Conservation (phyloP, 1,139 yeast genomes). For the Komagataea norvegica region DNA sequence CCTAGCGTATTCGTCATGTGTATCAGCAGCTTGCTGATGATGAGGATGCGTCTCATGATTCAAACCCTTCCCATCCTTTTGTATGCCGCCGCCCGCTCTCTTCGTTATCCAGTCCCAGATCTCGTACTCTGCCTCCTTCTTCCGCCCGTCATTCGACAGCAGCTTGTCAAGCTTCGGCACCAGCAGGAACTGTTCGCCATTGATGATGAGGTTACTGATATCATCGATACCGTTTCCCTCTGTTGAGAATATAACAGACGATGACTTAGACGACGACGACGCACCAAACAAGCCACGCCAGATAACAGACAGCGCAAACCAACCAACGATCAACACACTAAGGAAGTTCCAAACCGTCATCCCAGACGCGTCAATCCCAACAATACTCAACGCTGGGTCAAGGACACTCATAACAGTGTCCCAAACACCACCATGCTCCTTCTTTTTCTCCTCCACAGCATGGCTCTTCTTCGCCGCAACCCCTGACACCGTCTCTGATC, state of each 20-base stretch:
- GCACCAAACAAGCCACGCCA: slow-evolving; percentile 9
- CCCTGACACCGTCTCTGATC: slow-evolving; percentile 19
- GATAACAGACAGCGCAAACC: slow-evolving; percentile 21
- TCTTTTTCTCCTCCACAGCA: slow-evolving; percentile 7
- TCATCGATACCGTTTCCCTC: too few species aligned
- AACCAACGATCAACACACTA: background rate
- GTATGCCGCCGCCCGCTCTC: slow-evolving; percentile 36
- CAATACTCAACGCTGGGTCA: slow-evolving; percentile 5
- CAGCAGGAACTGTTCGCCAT: slow-evolving; percentile 41
- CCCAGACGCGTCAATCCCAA: background rate
- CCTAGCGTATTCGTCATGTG: slow-evolving; percentile 13
- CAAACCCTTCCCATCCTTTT: too few species aligned
- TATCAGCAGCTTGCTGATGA: slow-evolving; percentile 14
- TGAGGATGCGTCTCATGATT: too few species aligned
- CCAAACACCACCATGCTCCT: slow-evolving; percentile 10
- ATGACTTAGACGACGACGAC: too few species aligned
- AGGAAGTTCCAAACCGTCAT: background rate
- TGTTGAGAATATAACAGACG: too few species aligned
- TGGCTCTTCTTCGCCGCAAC: slow-evolving; percentile 2
- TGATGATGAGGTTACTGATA: slow-evolving; percentile 32
- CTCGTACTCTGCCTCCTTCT: slow-evolving; percentile 52
- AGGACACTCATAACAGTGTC: slow-evolving; percentile 17
- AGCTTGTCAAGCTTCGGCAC: slow-evolving; percentile 44
- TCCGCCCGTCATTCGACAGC: slow-evolving; percentile 33
- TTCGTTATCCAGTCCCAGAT: slow-evolving; percentile 82